These are phyloP conservation scores for Boletus insuetus DNA, from an alignment of 768 basidiomycete genomes.

Conservation along the genomic window DNA sequence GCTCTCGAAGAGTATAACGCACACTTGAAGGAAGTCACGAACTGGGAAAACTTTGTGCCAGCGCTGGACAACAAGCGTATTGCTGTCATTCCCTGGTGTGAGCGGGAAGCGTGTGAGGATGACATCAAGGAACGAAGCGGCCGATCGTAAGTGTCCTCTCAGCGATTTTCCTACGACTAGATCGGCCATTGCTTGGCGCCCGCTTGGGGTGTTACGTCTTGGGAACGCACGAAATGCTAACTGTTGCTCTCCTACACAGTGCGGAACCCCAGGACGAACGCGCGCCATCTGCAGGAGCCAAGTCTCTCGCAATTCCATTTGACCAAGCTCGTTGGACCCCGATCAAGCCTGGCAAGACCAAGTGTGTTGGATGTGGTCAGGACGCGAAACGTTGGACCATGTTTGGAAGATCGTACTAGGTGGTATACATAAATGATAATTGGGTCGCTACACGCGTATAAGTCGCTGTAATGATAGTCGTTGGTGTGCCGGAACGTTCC, in stretches of 20 bases:
- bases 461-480: neutral
- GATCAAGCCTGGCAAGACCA: conserved; percentile 82
- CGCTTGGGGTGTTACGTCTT: neutral
- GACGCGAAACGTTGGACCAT: conserved; percentile 95
- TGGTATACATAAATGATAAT: conserved; percentile 1
- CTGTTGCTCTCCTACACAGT: conserved; percentile 35
- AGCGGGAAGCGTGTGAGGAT: conserved; percentile 89
- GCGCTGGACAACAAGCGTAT: conserved; percentile 85
- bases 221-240: neutral
- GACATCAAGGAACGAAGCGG: conserved; percentile 96
- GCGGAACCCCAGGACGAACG: conserved; percentile 89
- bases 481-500: neutral
- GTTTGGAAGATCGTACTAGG: conserved; percentile 86
- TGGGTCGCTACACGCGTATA: neutral
- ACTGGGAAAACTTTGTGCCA: conserved; percentile 94
- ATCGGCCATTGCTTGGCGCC: neutral
- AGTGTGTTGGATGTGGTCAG: conserved; percentile 84
- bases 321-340: conserved; percentile 81
- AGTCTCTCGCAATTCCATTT: conserved; percentile 94
- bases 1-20: conserved; percentile 74
- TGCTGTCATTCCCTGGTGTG: conserved; percentile 94
- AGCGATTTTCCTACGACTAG: neutral
- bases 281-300: conserved; percentile 96
- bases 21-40: conserved; percentile 67
- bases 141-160: conserved; percentile 53